Evolutionary conservation across 116 monocot genomes (phyloP), one percentile per base, ranked within the genome.

Genomic region (Papilionanthe hybrid): DNA sequence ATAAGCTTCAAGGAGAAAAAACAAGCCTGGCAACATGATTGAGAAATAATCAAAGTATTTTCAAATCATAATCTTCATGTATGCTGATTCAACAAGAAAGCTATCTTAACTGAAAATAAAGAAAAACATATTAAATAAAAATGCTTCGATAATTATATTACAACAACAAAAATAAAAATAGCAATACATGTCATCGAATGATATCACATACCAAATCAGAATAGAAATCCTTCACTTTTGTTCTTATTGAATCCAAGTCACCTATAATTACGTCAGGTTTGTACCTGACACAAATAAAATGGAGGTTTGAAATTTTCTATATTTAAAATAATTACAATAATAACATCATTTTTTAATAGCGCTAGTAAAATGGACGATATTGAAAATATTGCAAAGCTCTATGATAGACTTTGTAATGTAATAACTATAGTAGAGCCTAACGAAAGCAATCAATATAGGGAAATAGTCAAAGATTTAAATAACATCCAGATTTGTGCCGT

Each of bases 181-280:
- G 5, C 1, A 65, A 65, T 37, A 30, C 69, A 18, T 60, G 60
- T 60, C 22, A 22, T 23, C 60, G 17, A 32, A 69, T 30, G 37
- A 17, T 32, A 5, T 60, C 20, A 1, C 9, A 44, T 86, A 98
- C 98, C 98, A 94, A 53, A 69, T 93, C 84, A 30, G 79, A 75
- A 81, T 98, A 98, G 83, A 87, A 94, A 29, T 90, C 84, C 78
- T 85, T 85, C 17, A 98, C 93, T 78, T 98, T 93, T 18, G 82
- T 22, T 83, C 94, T 91, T 75, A 97, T 88, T 48, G 96, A 97
- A 84, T 97, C 96, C 94, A 97, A 87, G 81, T 98, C 98, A 76
- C 98, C 98, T 81, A 87, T 94, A 22, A 98, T 94, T 50, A 91
- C 83, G 83, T 98, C 91, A 78, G 98, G 98, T 79, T 87, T 90